A percentile compares a stretch with the other conserved stretches of the same genome.
Evolutionary conservation across 2,329 filamentous ascomycete species (phyloP).

Genomic region (Verticillium nubilum): DNA sequence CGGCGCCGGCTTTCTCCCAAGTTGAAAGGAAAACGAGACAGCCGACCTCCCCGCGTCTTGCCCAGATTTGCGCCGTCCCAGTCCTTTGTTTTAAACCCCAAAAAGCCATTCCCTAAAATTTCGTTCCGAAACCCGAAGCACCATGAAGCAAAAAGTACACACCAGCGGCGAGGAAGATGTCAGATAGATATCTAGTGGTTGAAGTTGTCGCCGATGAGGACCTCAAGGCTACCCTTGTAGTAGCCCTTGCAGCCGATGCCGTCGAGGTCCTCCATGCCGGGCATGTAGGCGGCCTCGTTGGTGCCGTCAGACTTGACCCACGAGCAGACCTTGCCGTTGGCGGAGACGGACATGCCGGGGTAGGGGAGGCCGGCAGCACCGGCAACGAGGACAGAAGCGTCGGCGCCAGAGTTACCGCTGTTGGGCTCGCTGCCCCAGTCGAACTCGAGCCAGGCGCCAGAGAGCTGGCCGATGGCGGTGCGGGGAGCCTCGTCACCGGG

Average conservation of each 20-base stretch:
- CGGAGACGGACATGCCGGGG: slow-evolving; percentile 31
- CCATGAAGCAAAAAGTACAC: not conserved
- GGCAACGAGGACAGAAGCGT: slow-evolving; percentile 43
- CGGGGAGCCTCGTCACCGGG: slow-evolving; percentile 20
- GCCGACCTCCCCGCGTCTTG: not conserved
- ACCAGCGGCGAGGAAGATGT: not conserved
- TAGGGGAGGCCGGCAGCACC: slow-evolving; percentile 22
- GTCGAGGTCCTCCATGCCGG: slow-evolving; percentile 28
- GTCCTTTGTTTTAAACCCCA: not conserved
- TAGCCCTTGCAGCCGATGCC: slow-evolving; percentile 35
- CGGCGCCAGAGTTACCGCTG: slow-evolving; percentile 42
- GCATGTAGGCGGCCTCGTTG: slow-evolving; percentile 28
- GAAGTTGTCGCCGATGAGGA: slow-evolving; percentile 24
- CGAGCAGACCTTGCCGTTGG: slow-evolving; percentile 34
- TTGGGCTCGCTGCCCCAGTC: slow-evolving; percentile 42
- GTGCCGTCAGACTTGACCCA: slow-evolving; percentile 27
- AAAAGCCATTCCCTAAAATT: not conserved
- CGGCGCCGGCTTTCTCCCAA: not conserved
- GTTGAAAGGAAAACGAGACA: not conserved
- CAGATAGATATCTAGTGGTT: not conserved
- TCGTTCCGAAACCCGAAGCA: not conserved
- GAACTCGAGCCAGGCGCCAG: slow-evolving; percentile 43
- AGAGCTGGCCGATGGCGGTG: slow-evolving; percentile 34
- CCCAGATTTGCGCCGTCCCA: not conserved
- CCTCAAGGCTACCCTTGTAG: slow-evolving; percentile 19